Evolutionary conservation across 192 early-diverging fungal species (phyloP).

Genomic region (Coemansia aciculifera): DNA sequence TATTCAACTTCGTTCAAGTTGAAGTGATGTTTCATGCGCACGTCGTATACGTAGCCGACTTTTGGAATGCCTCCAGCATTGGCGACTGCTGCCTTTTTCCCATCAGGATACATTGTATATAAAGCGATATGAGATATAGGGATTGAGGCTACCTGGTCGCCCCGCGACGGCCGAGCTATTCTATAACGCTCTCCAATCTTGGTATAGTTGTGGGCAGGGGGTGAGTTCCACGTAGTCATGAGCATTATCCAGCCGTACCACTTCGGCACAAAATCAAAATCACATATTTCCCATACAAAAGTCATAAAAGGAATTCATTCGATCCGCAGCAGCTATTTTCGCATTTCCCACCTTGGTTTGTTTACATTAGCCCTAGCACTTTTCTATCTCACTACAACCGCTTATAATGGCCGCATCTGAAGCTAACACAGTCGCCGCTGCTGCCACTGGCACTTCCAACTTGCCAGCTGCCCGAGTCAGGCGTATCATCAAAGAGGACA

Average conservation of each 20-base stretch:
- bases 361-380: neutral
- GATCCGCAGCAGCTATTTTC: neutral
- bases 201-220: neutral
- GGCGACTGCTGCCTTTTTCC: neutral
- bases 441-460: slow-evolving; percentile 54
- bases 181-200: neutral
- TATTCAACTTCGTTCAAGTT: slow-evolving; percentile 43
- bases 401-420: slow-evolving; percentile 27
- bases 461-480: slow-evolving; percentile 69
- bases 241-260: neutral
- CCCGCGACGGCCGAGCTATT: neutral
- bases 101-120: neutral
- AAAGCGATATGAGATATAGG: neutral
- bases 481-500: slow-evolving; percentile 75
- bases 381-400: neutral
- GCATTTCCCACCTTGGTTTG: neutral
- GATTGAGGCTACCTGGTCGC: neutral
- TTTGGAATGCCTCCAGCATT: neutral
- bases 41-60: slow-evolving; percentile 62
- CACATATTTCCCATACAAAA: neutral
- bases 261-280: neutral
- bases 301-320: neutral
- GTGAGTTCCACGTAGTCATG: neutral
- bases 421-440: neutral
- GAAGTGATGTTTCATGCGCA: slow-evolving; percentile 65